A percentile compares a stretch with the other conserved stretches of the same genome.
Evolutionary conservation across 2,329 filamentous ascomycete species (phyloP).

Genomic region (Pestalotiopsis sp.): DNA sequence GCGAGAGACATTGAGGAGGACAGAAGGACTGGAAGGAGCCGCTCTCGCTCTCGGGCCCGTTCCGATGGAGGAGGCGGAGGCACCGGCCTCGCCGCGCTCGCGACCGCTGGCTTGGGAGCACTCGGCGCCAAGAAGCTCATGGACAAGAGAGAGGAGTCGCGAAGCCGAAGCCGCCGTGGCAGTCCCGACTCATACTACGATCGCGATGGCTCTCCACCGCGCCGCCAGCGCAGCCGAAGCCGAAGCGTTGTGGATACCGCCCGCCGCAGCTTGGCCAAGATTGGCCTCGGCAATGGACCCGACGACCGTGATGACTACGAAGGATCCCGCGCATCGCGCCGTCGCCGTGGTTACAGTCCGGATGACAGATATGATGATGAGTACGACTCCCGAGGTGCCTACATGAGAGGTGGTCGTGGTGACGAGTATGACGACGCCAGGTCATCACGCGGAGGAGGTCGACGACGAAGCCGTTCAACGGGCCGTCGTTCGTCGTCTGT

Average conservation of each 20-base stretch:
- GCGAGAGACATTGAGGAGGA: constrained; percentile 67
- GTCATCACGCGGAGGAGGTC: constrained; percentile 37
- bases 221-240: constrained; percentile 56
- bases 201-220: constrained; percentile 43
- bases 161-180: constrained; percentile 55
- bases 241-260: constrained; percentile 67
- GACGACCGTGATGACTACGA: constrained; percentile 48
- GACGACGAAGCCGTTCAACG: constrained; percentile 40
- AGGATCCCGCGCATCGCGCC: constrained; percentile 40
- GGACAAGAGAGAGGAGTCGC: constrained; percentile 45
- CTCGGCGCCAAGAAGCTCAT: constrained; percentile 64
- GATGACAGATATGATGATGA: constrained; percentile 39
- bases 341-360: constrained; percentile 27
- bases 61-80: constrained; percentile 50
- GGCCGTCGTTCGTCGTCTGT: constrained; percentile 48
- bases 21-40: constrained; percentile 62
- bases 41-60: constrained; percentile 68
- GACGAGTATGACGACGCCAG: constrained; percentile 51
- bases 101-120: constrained; percentile 64
- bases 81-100: constrained; percentile 62
- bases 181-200: constrained; percentile 50
- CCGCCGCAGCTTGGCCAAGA: constrained; percentile 62
- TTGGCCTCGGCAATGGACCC: constrained; percentile 59
- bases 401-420: constrained; percentile 37
- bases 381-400: constrained; percentile 31